Base-by-base conservation (phyloP, 2,329 filamentous ascomycete species). In the Diplodia scrobiculata region DNA sequence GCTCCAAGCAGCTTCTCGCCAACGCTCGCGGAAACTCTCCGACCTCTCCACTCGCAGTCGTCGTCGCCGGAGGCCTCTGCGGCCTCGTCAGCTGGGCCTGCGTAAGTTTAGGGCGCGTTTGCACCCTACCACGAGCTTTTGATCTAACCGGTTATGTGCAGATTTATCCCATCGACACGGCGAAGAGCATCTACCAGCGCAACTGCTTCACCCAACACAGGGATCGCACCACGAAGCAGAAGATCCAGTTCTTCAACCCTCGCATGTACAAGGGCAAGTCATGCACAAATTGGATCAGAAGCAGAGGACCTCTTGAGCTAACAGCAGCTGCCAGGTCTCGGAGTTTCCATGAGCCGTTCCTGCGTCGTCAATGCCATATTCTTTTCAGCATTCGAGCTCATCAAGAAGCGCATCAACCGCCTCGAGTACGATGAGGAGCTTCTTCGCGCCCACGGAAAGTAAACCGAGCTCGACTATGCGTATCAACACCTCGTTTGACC, bases 351-450 rank as follows among this genome's bases (percentile, higher is more conserved):
- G 87, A 85, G 87, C 70, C 87, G 91, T 66, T 93, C 91, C 13
- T 92, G 90, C 72, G 83, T 91, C 63, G 88, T 95, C 71, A 96
- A 96, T 75, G 91, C 91, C 70, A 90, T 96, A 72, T 96, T 96
- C 83, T 96, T 96, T 80, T 92, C 90, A 51, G 89, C 88, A 47
- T 96, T 95, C 75, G 91, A 96, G 79, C 88, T 91, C 72, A 84
- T 91, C 72, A 95, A 95, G 78, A 84, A 83, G 72, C 75, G 76
- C 60, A 82, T 84, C 74, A 84, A 84, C 68, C 69, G 67, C 9
- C 71, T 80, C 69, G 70, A 73, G 13, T 71, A 75, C 48, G 76
- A 79, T 60, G 76, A 79, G 45, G 73, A 77, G 19, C 45, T 67
- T n/a, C 47, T 67, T 21, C 50, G 59, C 38, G 58, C 55, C 38